phyloP scores from a whole-genome alignment of 2,329 filamentous ascomycete genomes.

The Colletotrichum eremochloae region DNA sequence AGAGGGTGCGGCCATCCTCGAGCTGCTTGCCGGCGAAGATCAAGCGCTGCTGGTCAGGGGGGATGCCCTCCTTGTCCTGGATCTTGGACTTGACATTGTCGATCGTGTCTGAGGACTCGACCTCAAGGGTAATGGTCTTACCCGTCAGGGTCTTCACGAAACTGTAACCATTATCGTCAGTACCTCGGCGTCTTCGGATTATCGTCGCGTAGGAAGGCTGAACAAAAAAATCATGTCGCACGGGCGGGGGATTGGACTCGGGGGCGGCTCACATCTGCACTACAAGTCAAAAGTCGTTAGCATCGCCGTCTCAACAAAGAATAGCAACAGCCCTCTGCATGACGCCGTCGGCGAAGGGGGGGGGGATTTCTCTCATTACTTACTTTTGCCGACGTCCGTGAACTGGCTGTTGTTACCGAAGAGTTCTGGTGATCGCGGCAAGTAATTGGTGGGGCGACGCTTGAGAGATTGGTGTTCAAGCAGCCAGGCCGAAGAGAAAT shows the following conservation, averaged over 20 bases:
- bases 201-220: conserved; percentile 35
- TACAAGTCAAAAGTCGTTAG: conserved; percentile 56
- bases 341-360: conserved; percentile 18
- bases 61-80: conserved; percentile 99
- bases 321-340: background rate
- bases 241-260: conserved; percentile 38
- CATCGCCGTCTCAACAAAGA: conserved; percentile 25
- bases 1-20: conserved; percentile 96
- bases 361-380: conserved; percentile 52
- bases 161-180: conserved; percentile 64
- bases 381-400: conserved; percentile 71
- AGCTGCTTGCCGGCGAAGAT: conserved; percentile 99
- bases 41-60: conserved; percentile 97
- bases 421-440: conserved; percentile 44
- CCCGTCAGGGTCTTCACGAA: conserved; percentile 99
- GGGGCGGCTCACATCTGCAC: conserved; percentile 87
- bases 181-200: conserved; percentile 42
- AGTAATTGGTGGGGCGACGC: conserved; percentile 35
- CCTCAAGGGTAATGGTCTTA: conserved; percentile 99
- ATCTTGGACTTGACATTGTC: conserved; percentile 99
- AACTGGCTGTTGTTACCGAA: conserved; percentile 51
- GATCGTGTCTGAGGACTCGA: conserved; percentile 98
- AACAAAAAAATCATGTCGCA: background rate
- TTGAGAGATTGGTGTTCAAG: conserved; percentile 41
- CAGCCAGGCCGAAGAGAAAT: conserved; percentile 20